Conservation (phyloP, 2,329 filamentous ascomycete genomes). For the Lasiodiplodia citricola region DNA sequence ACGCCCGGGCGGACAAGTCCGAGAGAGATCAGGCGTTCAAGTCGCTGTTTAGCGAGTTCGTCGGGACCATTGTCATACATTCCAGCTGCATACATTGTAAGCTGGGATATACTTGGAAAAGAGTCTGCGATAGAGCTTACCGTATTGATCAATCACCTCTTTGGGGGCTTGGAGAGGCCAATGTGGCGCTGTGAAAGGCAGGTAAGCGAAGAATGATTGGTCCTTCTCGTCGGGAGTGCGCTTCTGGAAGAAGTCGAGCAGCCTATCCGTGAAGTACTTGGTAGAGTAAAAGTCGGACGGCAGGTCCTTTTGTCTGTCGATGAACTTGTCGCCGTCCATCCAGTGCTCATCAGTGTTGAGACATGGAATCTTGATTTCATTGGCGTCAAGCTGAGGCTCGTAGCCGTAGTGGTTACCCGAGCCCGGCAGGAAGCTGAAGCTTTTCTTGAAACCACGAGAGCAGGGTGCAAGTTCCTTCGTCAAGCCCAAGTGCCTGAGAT, state of each 20-base stretch:
- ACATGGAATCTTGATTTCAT: constrained; percentile 31
- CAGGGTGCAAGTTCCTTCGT: too few species aligned
- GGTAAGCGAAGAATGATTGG: constrained; percentile 38
- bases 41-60: too few species aligned
- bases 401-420: constrained; percentile 44
- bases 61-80: too few species aligned
- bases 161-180: constrained; percentile 39
- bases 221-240: constrained; percentile 30
- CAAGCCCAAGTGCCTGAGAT: too few species aligned
- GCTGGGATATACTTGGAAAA: constrained; percentile 21
- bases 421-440: constrained; percentile 19
- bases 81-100: too few species aligned
- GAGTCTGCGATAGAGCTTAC: constrained; percentile 31
- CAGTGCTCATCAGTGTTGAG: constrained; percentile 1
- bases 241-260: constrained; percentile 36
- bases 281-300: constrained; percentile 39
- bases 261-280: constrained; percentile 37
- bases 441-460: too few species aligned
- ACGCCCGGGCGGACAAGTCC: too few species aligned
- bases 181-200: constrained; percentile 38
- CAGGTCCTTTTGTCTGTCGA: background rate
- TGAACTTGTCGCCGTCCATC: too few species aligned
- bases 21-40: too few species aligned
- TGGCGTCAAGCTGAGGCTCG: constrained; percentile 37
- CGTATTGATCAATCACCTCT: constrained; percentile 32